Evolutionary conservation across 2,329 filamentous ascomycete species (phyloP), one percentile per base, ranked within the genome.

Genomic region (Pleomassaria siparia): DNA sequence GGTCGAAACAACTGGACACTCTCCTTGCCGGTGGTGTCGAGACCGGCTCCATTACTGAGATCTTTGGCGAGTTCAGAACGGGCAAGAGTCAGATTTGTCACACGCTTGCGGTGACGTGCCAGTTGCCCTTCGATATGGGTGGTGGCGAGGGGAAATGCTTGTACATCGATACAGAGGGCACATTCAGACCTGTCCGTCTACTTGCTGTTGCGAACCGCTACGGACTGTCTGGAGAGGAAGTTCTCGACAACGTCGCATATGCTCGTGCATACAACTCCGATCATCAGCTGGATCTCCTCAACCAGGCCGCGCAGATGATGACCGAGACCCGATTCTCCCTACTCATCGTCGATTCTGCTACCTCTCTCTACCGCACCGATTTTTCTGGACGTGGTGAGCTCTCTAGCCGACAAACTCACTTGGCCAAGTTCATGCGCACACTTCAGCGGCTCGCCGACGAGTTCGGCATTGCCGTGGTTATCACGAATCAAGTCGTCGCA

Each of bases 51-150:
- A 95, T 99, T 44, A 99, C 95, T 0, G 95, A 99, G 73, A 86
- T 99, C 3, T 99, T 99, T 67, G 94, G 94, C 67, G 94, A 99
- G 72, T 99, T 99, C 67, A 83, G 94, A 62, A 99, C 94, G 0
- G 95, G 94, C 71, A 99, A 99, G 76, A 96, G 91, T 76, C 94
- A 99, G 72, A 92, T 99, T 48, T 99, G 94, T 63, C 95, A 99
- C 70, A 99, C 94, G 0, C 80, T 99, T n/a, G 94, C 95, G 0
- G 94, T 99, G 24, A 99, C 94, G 39, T 99, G 95, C 68, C 94
- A 99, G 72, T 73, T 99, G 35, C 94, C 94, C 1, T 97, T 99
- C 68, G 94, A 99, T 67, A 97, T 97, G 92, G 95, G 94, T 44
- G 94, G 94, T 46, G 94, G 95, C 24, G 94, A 99, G 74, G 94